Percentiles rank a stretch among this genome's conserved stretches.
Conservation (phyloP, 2,329 filamentous ascomycete species). For the Aspergillus tanneri region DNA sequence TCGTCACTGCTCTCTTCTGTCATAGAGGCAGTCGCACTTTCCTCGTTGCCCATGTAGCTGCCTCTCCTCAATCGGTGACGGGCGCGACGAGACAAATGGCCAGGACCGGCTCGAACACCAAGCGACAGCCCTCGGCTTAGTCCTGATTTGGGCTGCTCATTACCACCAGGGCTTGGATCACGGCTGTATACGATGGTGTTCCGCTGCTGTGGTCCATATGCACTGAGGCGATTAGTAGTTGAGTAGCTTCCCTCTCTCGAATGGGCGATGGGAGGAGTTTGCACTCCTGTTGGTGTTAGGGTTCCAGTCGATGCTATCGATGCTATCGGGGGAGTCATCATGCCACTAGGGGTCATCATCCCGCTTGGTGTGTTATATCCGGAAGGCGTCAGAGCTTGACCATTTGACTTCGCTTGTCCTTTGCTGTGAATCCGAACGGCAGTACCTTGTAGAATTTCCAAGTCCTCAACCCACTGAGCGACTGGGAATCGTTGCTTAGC, state of each 20-base stretch:
- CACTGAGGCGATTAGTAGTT: constrained; percentile 33
- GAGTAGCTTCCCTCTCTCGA: constrained; percentile 32
- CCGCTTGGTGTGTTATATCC: constrained; percentile 46
- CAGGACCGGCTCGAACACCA: constrained; percentile 43
- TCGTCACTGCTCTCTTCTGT: constrained; percentile 40
- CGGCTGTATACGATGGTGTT: constrained; percentile 43
- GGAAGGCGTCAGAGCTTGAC: constrained; percentile 37
- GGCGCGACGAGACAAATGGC: constrained; percentile 34
- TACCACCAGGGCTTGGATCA: constrained; percentile 34
- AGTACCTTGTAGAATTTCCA: constrained; percentile 61
- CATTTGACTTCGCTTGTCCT: constrained; percentile 33
- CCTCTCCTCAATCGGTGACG: constrained; percentile 29
- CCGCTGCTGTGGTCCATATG: constrained; percentile 38
- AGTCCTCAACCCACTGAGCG: constrained; percentile 64
- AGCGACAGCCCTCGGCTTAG: constrained; percentile 41
- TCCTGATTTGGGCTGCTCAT: constrained; percentile 31
- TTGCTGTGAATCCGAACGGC: constrained; percentile 59
- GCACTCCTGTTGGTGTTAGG: constrained; percentile 30
- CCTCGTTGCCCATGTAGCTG: constrained; percentile 30
- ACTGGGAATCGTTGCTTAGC: constrained; percentile 67
- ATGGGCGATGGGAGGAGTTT: constrained; percentile 36
- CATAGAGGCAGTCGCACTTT: constrained; percentile 27
- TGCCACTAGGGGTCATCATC: constrained; percentile 26
- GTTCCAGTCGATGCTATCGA: constrained; percentile 25
- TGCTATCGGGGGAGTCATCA: constrained; percentile 21